Base-by-base conservation (phyloP, 2,329 filamentous ascomycete species). In the Verticillium nubilum region DNA sequence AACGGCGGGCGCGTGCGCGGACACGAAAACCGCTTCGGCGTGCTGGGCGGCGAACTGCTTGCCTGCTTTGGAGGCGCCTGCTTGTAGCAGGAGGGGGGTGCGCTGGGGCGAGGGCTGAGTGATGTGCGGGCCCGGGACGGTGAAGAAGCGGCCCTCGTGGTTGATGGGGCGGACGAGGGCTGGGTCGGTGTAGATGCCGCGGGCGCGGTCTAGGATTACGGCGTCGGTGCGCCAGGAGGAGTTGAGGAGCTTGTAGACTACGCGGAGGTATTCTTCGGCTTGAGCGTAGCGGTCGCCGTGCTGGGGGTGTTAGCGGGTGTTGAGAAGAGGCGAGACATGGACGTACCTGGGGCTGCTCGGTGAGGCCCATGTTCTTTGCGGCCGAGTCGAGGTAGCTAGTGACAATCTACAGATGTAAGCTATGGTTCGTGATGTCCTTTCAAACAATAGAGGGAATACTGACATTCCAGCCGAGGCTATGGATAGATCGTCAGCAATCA, bases 341-440 rank as follows among this genome's bases (percentile, higher is more conserved):
- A 52, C 63, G 59, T 63, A 72, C 70, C 58, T 68, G 78, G 9
- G 61, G 77, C 65, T 89, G 86, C 23, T 85, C 77, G 12, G 78
- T 74, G 35, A 80, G 79, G 2, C 86, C 85, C 54, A 90, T 73
- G 67, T 90, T 90, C 12, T 80, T 80, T 0, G 88, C 87, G 0
- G 88, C 88, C 1, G 84, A 88, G 68, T 90, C 86, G 0, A 90
- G 78, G 67, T 90, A 91, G 56, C 86, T 85, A 0, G 88, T 90
- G 0, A 91, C 88, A 58, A 91, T 85, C 75, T 74, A 42, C 27
- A 1, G 70, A 59, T 66, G 63, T 67, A 0, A 68, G 58, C 13
- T 19, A 31, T 23, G 31, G 1, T 9, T 27, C 7, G 3, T 2
- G 2, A 50, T n/a, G n/a, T n/a, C n/a, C n/a, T n/a, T n/a, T n/a